Evolutionary conservation across 129 eudicot species (phyloP), one percentile per base, ranked within the genome.

Genomic region (Lactuca sativa): DNA sequence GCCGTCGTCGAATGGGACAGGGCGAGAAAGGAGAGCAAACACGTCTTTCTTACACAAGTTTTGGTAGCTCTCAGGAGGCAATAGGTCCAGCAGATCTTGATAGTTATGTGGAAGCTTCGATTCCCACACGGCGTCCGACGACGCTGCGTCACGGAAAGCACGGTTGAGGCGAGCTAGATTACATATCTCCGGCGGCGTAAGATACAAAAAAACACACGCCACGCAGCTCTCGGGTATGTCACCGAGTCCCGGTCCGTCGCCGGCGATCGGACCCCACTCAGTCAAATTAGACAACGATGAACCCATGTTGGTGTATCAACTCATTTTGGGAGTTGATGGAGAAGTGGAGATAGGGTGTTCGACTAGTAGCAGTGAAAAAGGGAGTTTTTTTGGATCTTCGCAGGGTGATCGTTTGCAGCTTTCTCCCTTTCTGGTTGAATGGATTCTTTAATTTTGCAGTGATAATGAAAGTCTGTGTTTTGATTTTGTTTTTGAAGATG

Each of bases 161-260:
- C 93, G 90, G 51, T 88, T 91, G 36, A 91, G 95, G 15, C 96
- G 85, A n/a, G 97, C 97, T 68, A 91, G 74, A 56, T 91, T 91
- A 74, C 97, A 91, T 14, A 91, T 91, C 83, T 91, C 97, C 16
- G 89, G 96, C 41, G 97, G 97, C 21, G 97, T 86, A 0, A 91
- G 74, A 56, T 88, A 71, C 7, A 86, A 60, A 62, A 91, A 88
- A 0, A 91, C 97, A 67, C 87, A 78, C 5, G 97, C 96, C 31
- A 88, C 96, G 69, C 96, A 91, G 56, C 86, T 89, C 78, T 85
- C 93, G 33, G 97, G 97, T 69, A 91, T 91, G 76, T 91, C 97
- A 9, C 97, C 97, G 9, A 91, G 84, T 6, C 97, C 93, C 9
- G 96, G 97, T 2, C 88, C 86, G 15, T 49, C 31, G 32, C 76